Base-by-base conservation (phyloP, 306 rosid genomes). In the Astragalus glycyphyllos region DNA sequence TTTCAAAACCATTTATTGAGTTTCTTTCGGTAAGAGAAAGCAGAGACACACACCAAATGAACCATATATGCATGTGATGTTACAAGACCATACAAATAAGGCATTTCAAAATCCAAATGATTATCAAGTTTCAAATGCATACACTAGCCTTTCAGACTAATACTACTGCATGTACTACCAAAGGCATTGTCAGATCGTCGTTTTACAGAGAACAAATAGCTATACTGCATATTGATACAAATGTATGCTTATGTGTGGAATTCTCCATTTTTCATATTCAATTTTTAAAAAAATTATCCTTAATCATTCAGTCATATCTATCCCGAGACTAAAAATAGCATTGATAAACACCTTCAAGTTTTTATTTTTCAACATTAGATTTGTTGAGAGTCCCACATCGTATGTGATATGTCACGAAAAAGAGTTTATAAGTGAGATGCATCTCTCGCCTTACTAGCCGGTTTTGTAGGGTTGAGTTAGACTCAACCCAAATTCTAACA, bases 161-260 rank as follows among this genome's bases (percentile, higher is more conserved):
- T 29, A n/a, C 5, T 29, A 44, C 46, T 5, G 8, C 34, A 13
- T 11, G 14, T 45, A 26, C 41, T 17, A 38, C 17, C 9, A 49
- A 50, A 50, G 35, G 65, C 44, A 40, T 62, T 26, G 54, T 15
- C 40, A n/a, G 35, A 32, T 57, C 32, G 17, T 12, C 50, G 35
- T 72, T 32, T 46, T 50, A 40, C 7, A 26, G 55, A 61, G 68
- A 51, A 62, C 8, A 73, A 73, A 26, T 16, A 20, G 32, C 7
- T 8, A 4, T 34, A 14, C 26, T 55, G 14, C 31, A 7, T 47
- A 65, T 44, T 11, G 7, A 46, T n/a, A n/a, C n/a, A n/a, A n/a
- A n/a, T 32, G 6, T 3, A 20, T 8, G 31, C 16, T 4, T 16
- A 10, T 42, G 68, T 26, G 34, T 11, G 34, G 60, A 67, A 34